Base-by-base conservation (phyloP, 1,139 yeast genomes). In the Geotrichum bryndzae region DNA sequence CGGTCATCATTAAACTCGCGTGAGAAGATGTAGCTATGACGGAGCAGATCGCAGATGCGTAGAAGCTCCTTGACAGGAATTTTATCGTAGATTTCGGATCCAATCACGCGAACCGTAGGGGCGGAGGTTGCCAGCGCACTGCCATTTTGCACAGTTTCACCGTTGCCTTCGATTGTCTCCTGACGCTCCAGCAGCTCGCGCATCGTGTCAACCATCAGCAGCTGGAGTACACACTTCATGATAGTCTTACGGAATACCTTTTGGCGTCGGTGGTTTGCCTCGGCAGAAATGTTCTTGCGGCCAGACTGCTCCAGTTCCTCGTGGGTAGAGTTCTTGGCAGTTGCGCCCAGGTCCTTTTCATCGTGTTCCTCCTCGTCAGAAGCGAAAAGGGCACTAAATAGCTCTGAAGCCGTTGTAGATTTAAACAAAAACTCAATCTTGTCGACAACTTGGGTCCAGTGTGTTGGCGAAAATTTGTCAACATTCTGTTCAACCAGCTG, bases 161-260 rank as follows among this genome's bases (percentile, higher is more conserved):
- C 51, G 23, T 50, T 59, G 22, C 51, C 18, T 18, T 57, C 33
- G 11, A 4, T 23, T 22, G 48, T n/a, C 25, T 86, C 90, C 68
- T 85, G 85, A 53, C 77, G 79, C 58, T 84, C 85, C 70, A 90
- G 85, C 58, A 95, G 76, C 70, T 91, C 98, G 63, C 90, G 86
- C 33, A 91, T 79, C 0, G 92, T 84, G 72, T 92, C 97, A 69
- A 95, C 91, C 84, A 95, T 84, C 68, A 92, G 80, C 63, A 94
- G 77, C 73, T 94, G 98, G 67, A 94, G 78, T 25, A 94, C 96
- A 75, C 97, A 90, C 76, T 94, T 92, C 58, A 92, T 90, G 56
- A 94, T 96, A 68, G 94, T 90, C 1, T 88, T 80, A 41, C 91
- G 86, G 74, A 90, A 90, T 55, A 84, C 55, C 56, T 66, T 68